phyloP scores from a whole-genome alignment of 2,329 filamentous ascomycete genomes.

The Trematosphaeria pertusa region DNA sequence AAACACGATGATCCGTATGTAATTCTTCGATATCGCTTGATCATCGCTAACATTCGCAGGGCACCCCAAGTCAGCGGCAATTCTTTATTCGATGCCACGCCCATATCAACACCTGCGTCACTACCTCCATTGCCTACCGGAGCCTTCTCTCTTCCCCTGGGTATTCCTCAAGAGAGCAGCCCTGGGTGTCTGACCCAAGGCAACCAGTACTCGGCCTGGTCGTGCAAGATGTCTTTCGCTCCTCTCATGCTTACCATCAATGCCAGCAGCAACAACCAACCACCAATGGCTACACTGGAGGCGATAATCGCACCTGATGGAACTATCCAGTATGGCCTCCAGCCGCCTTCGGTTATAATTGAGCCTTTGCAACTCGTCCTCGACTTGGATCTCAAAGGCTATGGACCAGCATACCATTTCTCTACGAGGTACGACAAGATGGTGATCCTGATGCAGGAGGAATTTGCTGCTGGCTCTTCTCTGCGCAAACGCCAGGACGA shows the following conservation, averaged over 20 bases:
- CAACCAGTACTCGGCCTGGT: conserved; percentile 59
- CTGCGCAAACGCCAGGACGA: conserved; percentile 30
- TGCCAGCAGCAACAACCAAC: conserved; percentile 15
- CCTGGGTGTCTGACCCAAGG: conserved; percentile 57
- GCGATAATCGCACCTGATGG: conserved; percentile 42
- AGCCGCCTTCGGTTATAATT: conserved; percentile 60
- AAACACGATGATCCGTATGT: conserved; percentile 41
- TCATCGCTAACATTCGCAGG: conserved; percentile 29
- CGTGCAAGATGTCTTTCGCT: conserved; percentile 52
- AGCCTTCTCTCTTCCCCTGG: conserved; percentile 56
- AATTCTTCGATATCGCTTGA: neutral
- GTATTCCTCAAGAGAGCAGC: conserved; percentile 54
- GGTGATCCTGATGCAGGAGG: conserved; percentile 59
- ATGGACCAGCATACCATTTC: conserved; percentile 71
- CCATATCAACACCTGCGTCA: conserved; percentile 55
- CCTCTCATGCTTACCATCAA: conserved; percentile 41
- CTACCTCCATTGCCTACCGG: conserved; percentile 59
- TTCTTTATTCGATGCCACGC: conserved; percentile 58
- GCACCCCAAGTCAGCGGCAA: conserved; percentile 55
- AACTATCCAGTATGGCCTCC: conserved; percentile 65
- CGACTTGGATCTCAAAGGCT: conserved; percentile 62
- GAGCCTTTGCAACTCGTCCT: conserved; percentile 61
- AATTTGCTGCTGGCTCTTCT: conserved; percentile 39
- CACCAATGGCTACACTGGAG: conserved; percentile 30
- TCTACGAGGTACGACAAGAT: conserved; percentile 69